Conservation (phyloP, 1,284 basidiomycete species). For the Blastosporella zonata region DNA sequence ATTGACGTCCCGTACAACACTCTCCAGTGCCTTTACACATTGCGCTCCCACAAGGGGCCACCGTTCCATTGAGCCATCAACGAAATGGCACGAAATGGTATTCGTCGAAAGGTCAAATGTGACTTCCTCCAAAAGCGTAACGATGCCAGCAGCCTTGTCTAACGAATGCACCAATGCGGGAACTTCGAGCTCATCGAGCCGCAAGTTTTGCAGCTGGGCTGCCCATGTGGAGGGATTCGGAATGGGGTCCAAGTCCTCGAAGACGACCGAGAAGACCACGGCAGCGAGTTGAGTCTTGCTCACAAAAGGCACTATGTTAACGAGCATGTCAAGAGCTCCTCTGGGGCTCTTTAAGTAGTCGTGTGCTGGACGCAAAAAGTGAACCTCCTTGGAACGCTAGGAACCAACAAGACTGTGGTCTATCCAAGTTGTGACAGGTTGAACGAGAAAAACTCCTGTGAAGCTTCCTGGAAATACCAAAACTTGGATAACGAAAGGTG, state of each 20-base stretch:
- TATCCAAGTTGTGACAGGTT: slow-evolving; percentile 3
- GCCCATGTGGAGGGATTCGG: slow-evolving; percentile 55
- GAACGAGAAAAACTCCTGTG: neutral
- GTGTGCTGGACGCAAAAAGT: slow-evolving; percentile 1
- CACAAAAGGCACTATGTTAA: slow-evolving; percentile 56
- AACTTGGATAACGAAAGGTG: neutral
- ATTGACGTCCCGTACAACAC: slow-evolving; percentile 54
- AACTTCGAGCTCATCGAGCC: slow-evolving; percentile 53
- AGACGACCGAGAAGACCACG: slow-evolving; percentile 69
- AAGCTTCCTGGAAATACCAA: neutral
- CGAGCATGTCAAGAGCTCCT: slow-evolving; percentile 52
- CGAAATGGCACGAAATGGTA: slow-evolving; percentile 50
- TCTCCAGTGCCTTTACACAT: slow-evolving; percentile 44
- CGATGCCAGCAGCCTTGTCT: slow-evolving; percentile 60
- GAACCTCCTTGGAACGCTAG: slow-evolving; percentile 4
- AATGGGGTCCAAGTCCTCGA: slow-evolving; percentile 51
- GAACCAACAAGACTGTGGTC: slow-evolving; percentile 1
- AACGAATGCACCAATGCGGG: slow-evolving; percentile 58
- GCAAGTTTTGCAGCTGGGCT: slow-evolving; percentile 49
- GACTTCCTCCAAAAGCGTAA: slow-evolving; percentile 55
- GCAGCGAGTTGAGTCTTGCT: slow-evolving; percentile 49
- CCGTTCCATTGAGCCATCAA: slow-evolving; percentile 50
- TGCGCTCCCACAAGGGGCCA: slow-evolving; percentile 38
- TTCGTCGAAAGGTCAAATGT: slow-evolving; percentile 51
- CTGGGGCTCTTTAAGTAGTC: neutral